Evolutionary conservation across 306 rosid species (phyloP).

Genomic region (Glycine latifolia): DNA sequence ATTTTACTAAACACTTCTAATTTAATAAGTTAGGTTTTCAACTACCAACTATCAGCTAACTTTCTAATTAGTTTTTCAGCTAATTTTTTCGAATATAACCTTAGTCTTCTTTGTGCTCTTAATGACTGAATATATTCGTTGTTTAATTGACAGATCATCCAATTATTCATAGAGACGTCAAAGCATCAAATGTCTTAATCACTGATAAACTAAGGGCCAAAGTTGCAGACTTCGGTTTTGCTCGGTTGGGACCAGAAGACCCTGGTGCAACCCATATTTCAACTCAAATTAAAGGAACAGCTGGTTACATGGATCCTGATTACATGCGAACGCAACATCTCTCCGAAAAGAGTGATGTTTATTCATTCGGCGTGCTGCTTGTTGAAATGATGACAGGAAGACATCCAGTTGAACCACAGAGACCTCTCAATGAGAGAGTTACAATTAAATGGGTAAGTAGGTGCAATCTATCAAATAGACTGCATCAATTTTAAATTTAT

Average conservation of each 20-base stretch:
- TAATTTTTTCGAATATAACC: no score
- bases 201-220: slow-evolving; percentile 87
- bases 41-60: no score
- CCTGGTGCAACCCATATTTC: slow-evolving; percentile 76
- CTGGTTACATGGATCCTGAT: slow-evolving; percentile 97
- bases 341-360: slow-evolving; percentile 90
- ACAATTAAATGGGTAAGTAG: slow-evolving; percentile 89
- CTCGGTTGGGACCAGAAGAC: slow-evolving; percentile 68
- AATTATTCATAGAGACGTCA: slow-evolving; percentile 91
- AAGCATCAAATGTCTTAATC: slow-evolving; percentile 85
- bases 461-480: slow-evolving; percentile 14
- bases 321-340: slow-evolving; percentile 84
- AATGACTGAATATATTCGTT: slow-evolving; percentile 1
- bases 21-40: no score
- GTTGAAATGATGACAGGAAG: slow-evolving; percentile 92
- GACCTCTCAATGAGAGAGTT: slow-evolving; percentile 67
- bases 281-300: slow-evolving; percentile 94
- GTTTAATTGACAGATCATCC: slow-evolving; percentile 77
- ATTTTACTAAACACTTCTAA: no score
- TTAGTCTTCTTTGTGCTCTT: slow-evolving; percentile 6
- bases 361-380: slow-evolving; percentile 94
- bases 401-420: slow-evolving; percentile 72
- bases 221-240: slow-evolving; percentile 97
- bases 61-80: no score
- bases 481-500: neutral